phyloP scores from a whole-genome alignment of 176 grass and related monocot species.

The Hordeum vulgare region MorexV3_pseudomolecules_assembly NC_058522.1:484019297-484019796 shows the following conservation, averaged over 20 bases:
- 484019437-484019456: not conserved
- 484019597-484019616: conserved; percentile 54
- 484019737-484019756: conserved; percentile 34
- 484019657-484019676: not conserved
- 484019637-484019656: not conserved
- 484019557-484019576: conserved; percentile 59
- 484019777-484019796: conserved; percentile 55
- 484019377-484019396: conserved; percentile 60
- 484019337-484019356: conserved; percentile 60
- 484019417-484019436: conserved; percentile 9
- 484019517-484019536: conserved; percentile 37
- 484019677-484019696: not conserved
- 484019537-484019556: conserved; percentile 62
- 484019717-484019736: not conserved
- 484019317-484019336: conserved; percentile 53
- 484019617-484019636: not conserved
- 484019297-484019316: not conserved
- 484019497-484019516: not conserved
- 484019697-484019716: not conserved
- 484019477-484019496: not conserved
- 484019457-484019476: not conserved
- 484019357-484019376: conserved; percentile 65
- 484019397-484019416: conserved; percentile 17
- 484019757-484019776: conserved; percentile 67
- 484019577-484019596: conserved; percentile 68